Evolutionary conservation across 306 rosid species (phyloP).

Genomic region (Abrus precatorius): DNA sequence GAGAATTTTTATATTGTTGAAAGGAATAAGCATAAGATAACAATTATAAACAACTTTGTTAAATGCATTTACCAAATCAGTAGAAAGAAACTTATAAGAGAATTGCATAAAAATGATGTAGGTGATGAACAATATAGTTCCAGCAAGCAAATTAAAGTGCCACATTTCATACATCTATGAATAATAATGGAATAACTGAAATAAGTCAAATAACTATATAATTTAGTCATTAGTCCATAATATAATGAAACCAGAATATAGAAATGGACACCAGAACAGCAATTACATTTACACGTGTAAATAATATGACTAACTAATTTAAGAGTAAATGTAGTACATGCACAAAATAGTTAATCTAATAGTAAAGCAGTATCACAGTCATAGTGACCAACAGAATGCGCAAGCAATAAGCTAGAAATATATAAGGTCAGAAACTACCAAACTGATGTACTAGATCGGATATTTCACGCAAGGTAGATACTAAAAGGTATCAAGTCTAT

Average conservation of each 20-base stretch:
- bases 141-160: slow-evolving; percentile 12
- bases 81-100: slow-evolving; percentile 15
- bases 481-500: slow-evolving; percentile 33
- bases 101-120: slow-evolving; percentile 17
- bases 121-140: slow-evolving; percentile 4
- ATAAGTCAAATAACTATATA: neutral
- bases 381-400: neutral
- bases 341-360: slow-evolving; percentile 26
- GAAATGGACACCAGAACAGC: slow-evolving; percentile 15
- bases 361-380: neutral
- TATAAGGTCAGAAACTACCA: slow-evolving; percentile 26
- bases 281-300: neutral
- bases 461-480: neutral
- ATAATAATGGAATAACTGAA: neutral
- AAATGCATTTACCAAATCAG: slow-evolving; percentile 29
- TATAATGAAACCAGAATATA: neutral
- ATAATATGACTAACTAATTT: slow-evolving; percentile 31
- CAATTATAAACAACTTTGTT: neutral
- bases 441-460: neutral
- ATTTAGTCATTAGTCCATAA: neutral
- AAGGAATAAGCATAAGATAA: slow-evolving; percentile 6
- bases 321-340: neutral
- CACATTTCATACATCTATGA: neutral
- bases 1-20: slow-evolving; percentile 6
- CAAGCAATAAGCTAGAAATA: neutral